Conservation (phyloP, 441 rosid species). For the Metrosideros polymorpha region DNA sequence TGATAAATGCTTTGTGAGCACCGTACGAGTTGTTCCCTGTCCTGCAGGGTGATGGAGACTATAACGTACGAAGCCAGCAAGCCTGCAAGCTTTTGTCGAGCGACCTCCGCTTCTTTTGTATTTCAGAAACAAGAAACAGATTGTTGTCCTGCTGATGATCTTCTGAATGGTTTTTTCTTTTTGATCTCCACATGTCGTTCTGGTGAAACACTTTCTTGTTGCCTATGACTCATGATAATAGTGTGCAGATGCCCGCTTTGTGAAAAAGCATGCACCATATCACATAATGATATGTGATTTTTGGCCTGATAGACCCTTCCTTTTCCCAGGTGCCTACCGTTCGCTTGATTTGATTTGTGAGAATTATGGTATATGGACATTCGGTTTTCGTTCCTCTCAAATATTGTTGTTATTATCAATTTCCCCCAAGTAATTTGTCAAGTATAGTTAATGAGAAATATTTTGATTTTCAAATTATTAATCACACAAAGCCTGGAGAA, state of each 20-base stretch:
- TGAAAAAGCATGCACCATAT: not conserved
- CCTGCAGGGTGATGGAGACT: not conserved
- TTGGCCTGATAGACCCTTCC: not conserved
- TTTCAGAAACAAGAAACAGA: not conserved
- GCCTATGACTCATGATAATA: not conserved
- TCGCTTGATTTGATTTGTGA: not conserved
- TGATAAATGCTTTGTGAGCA: conserved; percentile 73
- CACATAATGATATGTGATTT: not conserved
- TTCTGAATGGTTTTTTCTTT: not conserved
- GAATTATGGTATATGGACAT: not conserved
- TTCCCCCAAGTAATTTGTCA: not conserved
- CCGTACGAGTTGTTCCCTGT: too few relatives aligned
- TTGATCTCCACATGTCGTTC: not conserved
- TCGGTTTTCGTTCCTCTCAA: not conserved
- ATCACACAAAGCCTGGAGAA: too few relatives aligned
- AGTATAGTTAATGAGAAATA: not conserved
- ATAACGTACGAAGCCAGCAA: not conserved
- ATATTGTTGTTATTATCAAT: not conserved
- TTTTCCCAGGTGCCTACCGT: not conserved
- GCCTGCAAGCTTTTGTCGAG: not conserved
- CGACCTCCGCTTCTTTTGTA: not conserved
- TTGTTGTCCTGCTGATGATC: not conserved
- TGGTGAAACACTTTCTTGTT: not conserved
- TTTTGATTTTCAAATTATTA: too few relatives aligned
- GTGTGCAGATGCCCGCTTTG: not conserved